Evolutionary conservation across 2,329 filamentous ascomycete genomes (phyloP).

Genomic region (Talaromyces verruculosus): DNA sequence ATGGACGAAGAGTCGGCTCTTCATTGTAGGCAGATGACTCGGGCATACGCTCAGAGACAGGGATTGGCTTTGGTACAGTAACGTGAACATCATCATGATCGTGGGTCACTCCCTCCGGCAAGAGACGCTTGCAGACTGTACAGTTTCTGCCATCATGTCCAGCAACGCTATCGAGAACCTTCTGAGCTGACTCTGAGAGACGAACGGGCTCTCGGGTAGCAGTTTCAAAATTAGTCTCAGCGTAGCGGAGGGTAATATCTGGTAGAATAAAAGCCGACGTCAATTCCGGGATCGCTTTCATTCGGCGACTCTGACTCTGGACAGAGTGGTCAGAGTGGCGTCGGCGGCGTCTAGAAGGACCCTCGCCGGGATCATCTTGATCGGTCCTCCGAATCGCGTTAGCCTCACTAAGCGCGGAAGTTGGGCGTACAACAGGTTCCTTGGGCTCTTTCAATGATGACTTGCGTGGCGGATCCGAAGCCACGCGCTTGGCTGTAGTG

Average conservation of each 20-base stretch:
- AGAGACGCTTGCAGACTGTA: conserved; percentile 54
- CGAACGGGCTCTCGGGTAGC: conserved; percentile 33
- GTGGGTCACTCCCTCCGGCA: conserved; percentile 37
- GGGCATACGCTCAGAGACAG: conserved; percentile 52
- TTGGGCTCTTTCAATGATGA: conserved; percentile 57
- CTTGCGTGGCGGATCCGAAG: conserved; percentile 48
- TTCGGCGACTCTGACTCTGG: conserved; percentile 52
- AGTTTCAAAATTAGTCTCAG: conserved; percentile 23
- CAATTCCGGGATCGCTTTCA: conserved; percentile 54
- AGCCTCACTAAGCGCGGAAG: conserved; percentile 38
- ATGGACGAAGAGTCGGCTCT: conserved; percentile 61
- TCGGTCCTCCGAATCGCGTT: conserved; percentile 34
- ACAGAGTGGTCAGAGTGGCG: conserved; percentile 49
- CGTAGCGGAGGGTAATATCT: conserved; percentile 57
- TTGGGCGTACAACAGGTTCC: conserved; percentile 33
- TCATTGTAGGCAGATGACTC: conserved; percentile 48
- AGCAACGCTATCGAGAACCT: conserved; percentile 44
- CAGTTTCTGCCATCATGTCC: conserved; percentile 57
- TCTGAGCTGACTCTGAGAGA: conserved; percentile 42
- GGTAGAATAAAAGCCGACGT: conserved; percentile 65
- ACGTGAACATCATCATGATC: conserved; percentile 30
- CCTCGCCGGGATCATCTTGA: conserved; percentile 30
- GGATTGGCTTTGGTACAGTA: conserved; percentile 51
- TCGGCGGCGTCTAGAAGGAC: conserved; percentile 35
- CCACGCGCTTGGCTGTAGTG: conserved; percentile 37